Evolutionary conservation across 352 stramenopile genomes (phyloP).

Genomic region (Pythium phragmiticola): DNA sequence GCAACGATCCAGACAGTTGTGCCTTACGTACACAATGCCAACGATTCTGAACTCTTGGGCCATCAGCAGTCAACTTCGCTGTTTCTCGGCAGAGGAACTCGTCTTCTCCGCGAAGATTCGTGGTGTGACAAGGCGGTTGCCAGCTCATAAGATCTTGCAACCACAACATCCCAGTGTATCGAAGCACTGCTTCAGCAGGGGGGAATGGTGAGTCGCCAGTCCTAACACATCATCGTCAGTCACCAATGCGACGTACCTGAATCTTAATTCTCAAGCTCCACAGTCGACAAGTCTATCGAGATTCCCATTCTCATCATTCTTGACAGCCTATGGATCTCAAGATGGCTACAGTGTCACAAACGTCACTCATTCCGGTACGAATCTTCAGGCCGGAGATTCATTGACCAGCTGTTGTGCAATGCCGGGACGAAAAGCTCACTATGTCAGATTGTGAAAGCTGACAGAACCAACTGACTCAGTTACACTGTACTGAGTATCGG

Average conservation of each 20-base stretch:
- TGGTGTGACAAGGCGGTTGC: background rate
- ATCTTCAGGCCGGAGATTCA: slow-evolving; percentile 1
- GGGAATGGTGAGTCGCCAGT: no score
- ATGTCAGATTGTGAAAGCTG: background rate
- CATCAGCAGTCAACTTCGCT: background rate
- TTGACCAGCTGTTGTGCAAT: background rate
- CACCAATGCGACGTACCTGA: background rate
- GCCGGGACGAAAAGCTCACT: slow-evolving; percentile 4
- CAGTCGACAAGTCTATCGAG: background rate
- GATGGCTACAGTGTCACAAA: slow-evolving; percentile 6
- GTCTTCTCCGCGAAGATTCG: no score
- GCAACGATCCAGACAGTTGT: no score
- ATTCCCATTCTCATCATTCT: background rate
- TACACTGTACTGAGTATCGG: no score
- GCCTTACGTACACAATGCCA: no score
- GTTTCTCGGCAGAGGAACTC: background rate
- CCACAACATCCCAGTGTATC: no score
- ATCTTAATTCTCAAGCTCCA: background rate
- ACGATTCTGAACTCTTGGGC: no score
- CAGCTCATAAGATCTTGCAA: no score
- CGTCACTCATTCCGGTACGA: background rate
- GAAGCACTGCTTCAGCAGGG: background rate
- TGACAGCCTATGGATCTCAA: background rate
- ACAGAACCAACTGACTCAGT: no score
- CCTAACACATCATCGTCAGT: background rate